Evolutionary conservation across 495 filamentous ascomycete species (phyloP), one percentile per base, ranked within the genome.

Genomic region (Stereocaulon alpinum): DNA sequence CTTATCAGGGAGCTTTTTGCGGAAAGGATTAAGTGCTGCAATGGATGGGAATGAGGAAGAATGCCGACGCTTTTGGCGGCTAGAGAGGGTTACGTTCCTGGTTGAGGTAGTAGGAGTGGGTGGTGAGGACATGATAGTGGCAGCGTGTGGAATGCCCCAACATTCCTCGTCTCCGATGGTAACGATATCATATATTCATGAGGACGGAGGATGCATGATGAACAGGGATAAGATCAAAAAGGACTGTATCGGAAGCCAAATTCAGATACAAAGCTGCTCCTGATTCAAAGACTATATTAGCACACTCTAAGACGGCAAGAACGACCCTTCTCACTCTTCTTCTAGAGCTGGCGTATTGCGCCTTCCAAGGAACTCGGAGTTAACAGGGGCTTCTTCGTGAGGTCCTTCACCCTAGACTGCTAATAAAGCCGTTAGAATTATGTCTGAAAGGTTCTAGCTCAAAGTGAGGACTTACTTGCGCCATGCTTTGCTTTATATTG

Each of bases 141-240:
- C 42, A 20, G 40, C 10, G 37, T 30, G 37, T 10, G 58, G 40
- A 60, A 57, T 41, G 54, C 17, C 14, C 40, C 9, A 34, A 29
- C 60, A 61, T 61, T 61, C 60, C 60, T 61, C 27, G 47, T 58
- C 40, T 45, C 53, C 37, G 14, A 56, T 51, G 47, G 30, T 40
- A 58, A 50, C 15, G 11, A 50, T 50, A 58, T 27, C n/a, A 37
- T 1, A 42, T 59, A 29, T 41, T 40, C 18, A 50, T 58, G 56
- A 27, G 22, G 10, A 34, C 40, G 27, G 20, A 5, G 22, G 14
- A 40, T 40, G 22, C 5, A 11, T 3, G 30, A 24, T 37, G 34
- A 37, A 12, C 34, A 37, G 12, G 34, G 7, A 37, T 11, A 37
- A 37, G 7, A 37, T 4, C 12, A 37, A 7, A 2, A 2, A 10